Evolutionary conservation across 495 filamentous ascomycete genomes (phyloP).

Genomic region (Amniculicola lignicola): DNA sequence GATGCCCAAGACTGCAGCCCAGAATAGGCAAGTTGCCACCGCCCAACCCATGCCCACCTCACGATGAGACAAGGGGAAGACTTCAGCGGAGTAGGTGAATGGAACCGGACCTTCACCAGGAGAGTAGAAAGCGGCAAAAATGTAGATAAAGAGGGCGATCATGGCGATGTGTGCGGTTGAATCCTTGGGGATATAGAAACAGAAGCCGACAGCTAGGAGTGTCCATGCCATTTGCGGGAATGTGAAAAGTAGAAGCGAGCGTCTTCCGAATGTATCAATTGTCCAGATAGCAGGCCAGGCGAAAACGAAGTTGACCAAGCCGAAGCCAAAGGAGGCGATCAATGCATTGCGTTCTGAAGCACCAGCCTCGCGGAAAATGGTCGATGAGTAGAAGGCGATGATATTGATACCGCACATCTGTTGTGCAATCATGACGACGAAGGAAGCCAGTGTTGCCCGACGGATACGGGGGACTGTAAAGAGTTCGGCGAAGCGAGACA

Average conservation of each 20-base stretch:
- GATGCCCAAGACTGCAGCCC: constrained; percentile 37
- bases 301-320: constrained; percentile 64
- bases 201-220: constrained; percentile 39
- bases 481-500: constrained; percentile 58
- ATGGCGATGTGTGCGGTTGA: constrained; percentile 43
- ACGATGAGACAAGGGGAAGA: constrained; percentile 40
- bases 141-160: constrained; percentile 48
- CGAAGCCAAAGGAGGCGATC: constrained; percentile 58
- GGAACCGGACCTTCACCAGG: constrained; percentile 39
- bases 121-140: constrained; percentile 32
- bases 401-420: constrained; percentile 28
- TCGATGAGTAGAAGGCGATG: constrained; percentile 50
- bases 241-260: constrained; percentile 34
- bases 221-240: constrained; percentile 43
- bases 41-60: constrained; percentile 41
- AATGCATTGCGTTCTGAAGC: constrained; percentile 46
- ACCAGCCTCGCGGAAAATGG: constrained; percentile 60
- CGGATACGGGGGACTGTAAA: constrained; percentile 68
- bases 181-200: constrained; percentile 27
- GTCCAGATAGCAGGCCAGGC: constrained; percentile 66
- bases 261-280: constrained; percentile 46
- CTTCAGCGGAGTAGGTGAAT: constrained; percentile 43
- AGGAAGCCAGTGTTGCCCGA: constrained; percentile 62
- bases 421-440: constrained; percentile 66
- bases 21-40: constrained; percentile 39